Evolutionary conservation across 176 grass and related monocot genomes (phyloP).

Genomic region (Hyparrhenia diplandra): DNA sequence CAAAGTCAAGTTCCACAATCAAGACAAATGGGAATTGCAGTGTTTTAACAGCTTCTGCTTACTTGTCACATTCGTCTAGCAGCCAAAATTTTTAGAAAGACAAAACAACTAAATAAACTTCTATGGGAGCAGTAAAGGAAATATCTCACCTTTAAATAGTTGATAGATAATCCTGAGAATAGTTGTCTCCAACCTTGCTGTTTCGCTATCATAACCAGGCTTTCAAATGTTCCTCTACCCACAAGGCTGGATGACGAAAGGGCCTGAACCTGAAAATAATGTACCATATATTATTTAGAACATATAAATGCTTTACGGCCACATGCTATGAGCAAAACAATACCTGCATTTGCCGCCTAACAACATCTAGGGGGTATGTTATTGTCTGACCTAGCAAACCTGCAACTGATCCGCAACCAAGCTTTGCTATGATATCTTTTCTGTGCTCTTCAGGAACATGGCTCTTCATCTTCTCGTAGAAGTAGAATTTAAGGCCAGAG

Average conservation of each 20-base stretch:
- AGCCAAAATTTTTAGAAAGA: background rate
- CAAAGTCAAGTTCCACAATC: conserved; percentile 18
- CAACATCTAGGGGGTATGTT: conserved; percentile 94
- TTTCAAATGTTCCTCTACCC: conserved; percentile 69
- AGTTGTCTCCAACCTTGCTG: conserved; percentile 83
- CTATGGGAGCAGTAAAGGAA: background rate
- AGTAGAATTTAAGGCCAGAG: conserved; percentile 95
- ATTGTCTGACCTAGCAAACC: conserved; percentile 96
- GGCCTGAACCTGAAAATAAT: conserved; percentile 59
- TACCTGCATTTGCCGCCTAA: conserved; percentile 99
- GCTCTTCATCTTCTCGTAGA: conserved; percentile 95
- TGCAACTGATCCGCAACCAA: conserved; percentile 87
- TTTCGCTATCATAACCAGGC: conserved; percentile 60
- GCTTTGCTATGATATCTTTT: conserved; percentile 72
- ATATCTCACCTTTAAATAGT: conserved; percentile 83
- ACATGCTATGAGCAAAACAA: conserved; percentile 1
- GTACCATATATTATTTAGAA: background rate
- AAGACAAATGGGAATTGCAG: conserved; percentile 12
- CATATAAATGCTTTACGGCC: background rate
- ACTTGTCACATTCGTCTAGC: background rate
- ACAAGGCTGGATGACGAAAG: conserved; percentile 44
- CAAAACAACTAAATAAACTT: conserved; percentile 16
- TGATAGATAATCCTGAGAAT: conserved; percentile 94
- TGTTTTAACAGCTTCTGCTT: conserved; percentile 22
- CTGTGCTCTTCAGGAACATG: conserved; percentile 77